Conservation (phyloP, 1,139 yeast genomes). For the Lodderomyces pseudojiufengensis region DNA sequence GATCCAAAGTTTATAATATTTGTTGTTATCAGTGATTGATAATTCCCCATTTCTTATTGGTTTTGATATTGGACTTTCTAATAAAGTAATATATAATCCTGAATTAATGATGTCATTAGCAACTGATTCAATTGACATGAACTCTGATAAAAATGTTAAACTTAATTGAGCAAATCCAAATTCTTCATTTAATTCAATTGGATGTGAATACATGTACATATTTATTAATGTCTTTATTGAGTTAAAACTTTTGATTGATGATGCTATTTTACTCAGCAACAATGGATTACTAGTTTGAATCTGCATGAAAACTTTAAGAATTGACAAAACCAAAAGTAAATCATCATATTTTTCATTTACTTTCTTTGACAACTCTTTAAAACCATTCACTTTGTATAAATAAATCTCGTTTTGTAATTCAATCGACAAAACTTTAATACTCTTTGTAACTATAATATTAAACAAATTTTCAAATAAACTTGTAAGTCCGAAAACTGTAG, state of each 20-base stretch:
- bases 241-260: slow-evolving; percentile 53
- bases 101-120: slow-evolving; percentile 63
- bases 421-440: slow-evolving; percentile 51
- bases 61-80: slow-evolving; percentile 71
- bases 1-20: slow-evolving; percentile 74
- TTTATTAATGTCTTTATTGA: slow-evolving; percentile 61
- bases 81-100: slow-evolving; percentile 67
- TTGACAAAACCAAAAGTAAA: slow-evolving; percentile 56
- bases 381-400: slow-evolving; percentile 30
- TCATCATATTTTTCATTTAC: slow-evolving; percentile 57
- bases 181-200: slow-evolving; percentile 58
- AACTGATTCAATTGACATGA: slow-evolving; percentile 57
- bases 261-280: slow-evolving; percentile 50
- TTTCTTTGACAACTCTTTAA: slow-evolving; percentile 25
- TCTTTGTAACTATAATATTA: slow-evolving; percentile 55
- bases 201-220: slow-evolving; percentile 65
- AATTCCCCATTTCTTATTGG: slow-evolving; percentile 65
- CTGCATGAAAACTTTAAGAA: slow-evolving; percentile 54
- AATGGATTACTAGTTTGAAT: slow-evolving; percentile 40
- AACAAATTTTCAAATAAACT: slow-evolving; percentile 55
- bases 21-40: slow-evolving; percentile 45
- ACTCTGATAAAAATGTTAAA: slow-evolving; percentile 64
- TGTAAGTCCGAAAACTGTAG: slow-evolving; percentile 37
- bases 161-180: slow-evolving; percentile 71
- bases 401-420: slow-evolving; percentile 56